Percentiles rank a stretch among this genome's conserved stretches.
These are phyloP conservation scores for Coccomyxa subellipsoidea DNA, from an alignment of 163 green algal genomes.

Conservation along the genomic window DNA sequence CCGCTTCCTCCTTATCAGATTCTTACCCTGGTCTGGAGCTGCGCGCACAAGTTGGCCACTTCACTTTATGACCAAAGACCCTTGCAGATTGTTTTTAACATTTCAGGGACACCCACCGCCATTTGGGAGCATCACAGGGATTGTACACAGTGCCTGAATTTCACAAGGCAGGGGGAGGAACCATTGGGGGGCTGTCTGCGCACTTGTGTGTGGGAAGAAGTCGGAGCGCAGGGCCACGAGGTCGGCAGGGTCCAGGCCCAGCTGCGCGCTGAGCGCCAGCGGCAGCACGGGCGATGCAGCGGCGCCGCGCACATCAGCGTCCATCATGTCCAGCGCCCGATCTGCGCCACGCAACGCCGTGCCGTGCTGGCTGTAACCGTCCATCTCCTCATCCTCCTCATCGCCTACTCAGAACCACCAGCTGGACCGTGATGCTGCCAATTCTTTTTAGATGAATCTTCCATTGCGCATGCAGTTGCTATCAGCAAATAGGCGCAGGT, in stretches of 20 bases:
- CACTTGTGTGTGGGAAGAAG: conserved; percentile 30
- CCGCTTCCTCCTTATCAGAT: neutral
- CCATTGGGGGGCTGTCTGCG: no score
- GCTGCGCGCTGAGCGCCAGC: conserved; percentile 51
- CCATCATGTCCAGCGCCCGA: neutral
- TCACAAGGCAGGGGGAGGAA: no score
- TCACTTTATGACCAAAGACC: neutral
- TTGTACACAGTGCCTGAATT: no score
- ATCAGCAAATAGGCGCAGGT: neutral
- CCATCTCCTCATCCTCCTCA: conserved; percentile 21
- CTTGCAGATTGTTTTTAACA: no score
- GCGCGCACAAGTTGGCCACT: neutral
- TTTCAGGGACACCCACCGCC: no score
- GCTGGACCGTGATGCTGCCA: neutral
- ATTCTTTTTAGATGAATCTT: no score
- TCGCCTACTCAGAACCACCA: conserved; percentile 5
- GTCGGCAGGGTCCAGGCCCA: conserved; percentile 50
- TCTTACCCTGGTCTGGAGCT: neutral
- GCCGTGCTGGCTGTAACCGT: neutral
- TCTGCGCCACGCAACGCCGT: neutral
- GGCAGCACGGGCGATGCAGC: conserved; percentile 31
- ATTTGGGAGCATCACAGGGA: no score
- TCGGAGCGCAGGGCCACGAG: conserved; percentile 35
- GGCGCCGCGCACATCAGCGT: neutral
- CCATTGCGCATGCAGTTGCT: no score